These are phyloP conservation scores for Talaromyces albobiverticillius DNA, from an alignment of 2,329 filamentous ascomycete genomes.

Conservation along the genomic window DNA sequence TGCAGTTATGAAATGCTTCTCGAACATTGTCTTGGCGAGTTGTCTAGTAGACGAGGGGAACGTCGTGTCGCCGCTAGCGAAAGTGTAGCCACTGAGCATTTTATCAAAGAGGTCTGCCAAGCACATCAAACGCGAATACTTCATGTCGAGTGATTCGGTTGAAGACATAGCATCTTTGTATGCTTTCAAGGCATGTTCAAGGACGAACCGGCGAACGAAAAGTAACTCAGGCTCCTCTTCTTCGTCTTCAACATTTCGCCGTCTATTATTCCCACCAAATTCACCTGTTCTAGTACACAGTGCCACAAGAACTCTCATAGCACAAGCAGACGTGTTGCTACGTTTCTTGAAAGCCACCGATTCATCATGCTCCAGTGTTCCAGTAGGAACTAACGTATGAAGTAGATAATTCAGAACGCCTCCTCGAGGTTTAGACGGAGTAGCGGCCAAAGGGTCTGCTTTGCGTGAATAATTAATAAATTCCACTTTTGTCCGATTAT, in stretches of 20 bases:
- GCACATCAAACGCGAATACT: constrained; percentile 83
- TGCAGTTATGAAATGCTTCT: constrained; percentile 90
- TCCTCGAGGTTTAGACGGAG: constrained; percentile 89
- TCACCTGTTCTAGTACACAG: constrained; percentile 87
- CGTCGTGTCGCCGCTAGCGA: constrained; percentile 50
- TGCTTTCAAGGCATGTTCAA: constrained; percentile 87
- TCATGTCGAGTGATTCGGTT: constrained; percentile 74
- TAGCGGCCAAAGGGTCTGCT: constrained; percentile 75
- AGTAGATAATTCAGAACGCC: constrained; percentile 92
- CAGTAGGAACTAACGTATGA: constrained; percentile 69
- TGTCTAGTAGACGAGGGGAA: constrained; percentile 68
- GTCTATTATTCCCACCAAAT: constrained; percentile 57
- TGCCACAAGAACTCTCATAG: constrained; percentile 80
- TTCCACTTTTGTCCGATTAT: constrained; percentile 93
- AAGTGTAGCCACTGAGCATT: constrained; percentile 80
- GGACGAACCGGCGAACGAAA: constrained; percentile 90
- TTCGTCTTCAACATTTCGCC: constrained; percentile 47
- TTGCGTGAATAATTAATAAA: constrained; percentile 99
- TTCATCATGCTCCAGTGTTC: constrained; percentile 67
- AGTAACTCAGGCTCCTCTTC: constrained; percentile 56
- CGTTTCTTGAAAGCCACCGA: constrained; percentile 79
- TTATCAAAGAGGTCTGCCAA: constrained; percentile 89
- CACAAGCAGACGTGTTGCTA: constrained; percentile 77
- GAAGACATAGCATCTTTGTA: constrained; percentile 84
- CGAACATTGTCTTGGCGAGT: constrained; percentile 92